Evolutionary conservation across 169 alveolate species (phyloP).

Genomic region (Eimeria necatrix): DNA sequence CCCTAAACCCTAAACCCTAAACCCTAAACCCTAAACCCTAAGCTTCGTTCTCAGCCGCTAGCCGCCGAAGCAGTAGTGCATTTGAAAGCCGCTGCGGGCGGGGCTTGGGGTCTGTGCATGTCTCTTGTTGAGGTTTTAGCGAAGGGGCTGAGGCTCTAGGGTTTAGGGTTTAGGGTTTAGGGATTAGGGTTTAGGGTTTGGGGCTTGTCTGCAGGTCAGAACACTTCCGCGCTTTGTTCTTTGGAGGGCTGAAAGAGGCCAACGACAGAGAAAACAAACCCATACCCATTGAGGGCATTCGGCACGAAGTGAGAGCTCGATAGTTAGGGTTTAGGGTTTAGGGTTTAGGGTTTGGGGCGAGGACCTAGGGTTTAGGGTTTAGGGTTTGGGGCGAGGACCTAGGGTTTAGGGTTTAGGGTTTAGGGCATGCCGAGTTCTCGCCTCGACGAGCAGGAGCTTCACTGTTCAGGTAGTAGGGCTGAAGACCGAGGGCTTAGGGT

Average conservation of each 20-base stretch:
- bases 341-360: not conserved
- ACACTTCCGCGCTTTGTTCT: constrained; percentile 84
- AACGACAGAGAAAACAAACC: constrained; percentile 50
- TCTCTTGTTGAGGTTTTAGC: not conserved
- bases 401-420: not conserved
- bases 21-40: not conserved
- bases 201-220: constrained; percentile 72
- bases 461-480: not conserved
- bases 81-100: not conserved
- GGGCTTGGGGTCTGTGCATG: not conserved
- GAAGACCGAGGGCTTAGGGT: not conserved
- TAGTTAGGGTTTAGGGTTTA: no score
- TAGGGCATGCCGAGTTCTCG: not conserved
- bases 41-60: not conserved
- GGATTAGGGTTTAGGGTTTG: not conserved
- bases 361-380: not conserved
- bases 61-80: not conserved
- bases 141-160: not conserved
- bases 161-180: constrained; percentile 27
- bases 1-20: constrained; percentile 42
- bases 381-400: not conserved
- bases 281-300: constrained; percentile 76
- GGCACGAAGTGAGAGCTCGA: constrained; percentile 42
- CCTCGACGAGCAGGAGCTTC: not conserved
- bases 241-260: constrained; percentile 84